Conservation (phyloP, 495 filamentous ascomycete species). For the Schizothecium vesticola region DNA sequence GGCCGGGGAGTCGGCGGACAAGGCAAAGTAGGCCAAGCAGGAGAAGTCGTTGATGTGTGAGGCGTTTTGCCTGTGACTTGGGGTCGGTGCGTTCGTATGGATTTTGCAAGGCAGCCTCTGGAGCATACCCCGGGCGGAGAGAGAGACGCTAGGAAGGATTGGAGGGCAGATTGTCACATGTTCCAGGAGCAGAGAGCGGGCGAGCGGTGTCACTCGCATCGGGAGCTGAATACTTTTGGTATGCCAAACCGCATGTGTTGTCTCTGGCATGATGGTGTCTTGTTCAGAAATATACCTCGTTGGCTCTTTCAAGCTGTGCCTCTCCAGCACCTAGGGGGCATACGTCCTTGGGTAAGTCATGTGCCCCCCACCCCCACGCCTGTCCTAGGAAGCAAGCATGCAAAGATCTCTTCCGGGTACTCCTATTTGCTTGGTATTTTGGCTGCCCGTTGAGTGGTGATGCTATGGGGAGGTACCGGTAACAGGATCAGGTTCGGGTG, state of each 20-base stretch:
- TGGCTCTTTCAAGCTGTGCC: not conserved
- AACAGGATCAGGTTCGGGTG: too few relatives aligned
- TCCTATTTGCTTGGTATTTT: too few relatives aligned
- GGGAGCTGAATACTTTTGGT: not conserved
- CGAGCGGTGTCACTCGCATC: too few relatives aligned
- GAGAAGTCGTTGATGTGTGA: not conserved
- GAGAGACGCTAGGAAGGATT: not conserved
- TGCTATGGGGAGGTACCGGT: too few relatives aligned
- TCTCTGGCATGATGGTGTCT: not conserved
- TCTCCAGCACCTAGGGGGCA: not conserved
- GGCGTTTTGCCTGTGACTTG: not conserved
- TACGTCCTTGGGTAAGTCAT: too few relatives aligned
- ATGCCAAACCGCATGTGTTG: not conserved
- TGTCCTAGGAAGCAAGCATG: not conserved
- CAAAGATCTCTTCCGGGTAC: too few relatives aligned
- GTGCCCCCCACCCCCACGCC: not conserved
- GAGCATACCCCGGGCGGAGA: conserved; percentile 1
- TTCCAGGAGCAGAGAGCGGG: not conserved
- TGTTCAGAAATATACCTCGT: not conserved
- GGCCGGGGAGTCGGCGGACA: conserved; percentile 7
- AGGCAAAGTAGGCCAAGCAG: conserved; percentile 7
- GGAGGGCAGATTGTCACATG: conserved; percentile 4
- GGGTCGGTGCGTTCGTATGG: not conserved
- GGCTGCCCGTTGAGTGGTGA: too few relatives aligned
- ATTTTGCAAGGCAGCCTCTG: not conserved